Percentiles rank a stretch among this genome's conserved stretches.
phyloP scores from a whole-genome alignment of 1,139 yeast species.

The Suhomyces chickasaworum region DNA sequence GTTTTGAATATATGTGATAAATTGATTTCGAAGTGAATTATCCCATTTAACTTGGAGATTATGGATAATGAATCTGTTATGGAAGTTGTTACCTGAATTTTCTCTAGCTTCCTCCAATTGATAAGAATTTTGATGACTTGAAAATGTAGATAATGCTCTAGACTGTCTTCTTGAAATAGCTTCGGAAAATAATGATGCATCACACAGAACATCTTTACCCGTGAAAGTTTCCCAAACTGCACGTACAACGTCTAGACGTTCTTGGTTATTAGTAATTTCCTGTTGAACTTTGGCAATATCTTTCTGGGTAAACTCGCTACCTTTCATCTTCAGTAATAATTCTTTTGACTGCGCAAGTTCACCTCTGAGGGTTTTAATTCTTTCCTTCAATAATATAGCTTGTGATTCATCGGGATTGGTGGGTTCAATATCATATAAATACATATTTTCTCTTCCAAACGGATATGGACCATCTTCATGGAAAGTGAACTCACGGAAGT shows the following conservation, averaged over 20 bases:
- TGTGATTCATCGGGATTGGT: constrained; percentile 56
- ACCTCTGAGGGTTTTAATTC: constrained; percentile 47
- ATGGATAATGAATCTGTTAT: constrained; percentile 78
- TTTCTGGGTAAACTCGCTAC: constrained; percentile 14
- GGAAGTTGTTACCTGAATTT: constrained; percentile 45
- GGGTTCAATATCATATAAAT: constrained; percentile 26
- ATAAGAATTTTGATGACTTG: constrained; percentile 29
- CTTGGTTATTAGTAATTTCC: constrained; percentile 38
- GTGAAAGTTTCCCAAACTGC: constrained; percentile 24
- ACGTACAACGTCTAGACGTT: constrained; percentile 27
- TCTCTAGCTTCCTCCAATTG: constrained; percentile 37
- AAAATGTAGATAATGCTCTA: constrained; percentile 29
- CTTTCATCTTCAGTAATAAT: constrained; percentile 7
- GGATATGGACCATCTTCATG: constrained; percentile 57
- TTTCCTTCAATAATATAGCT: constrained; percentile 37
- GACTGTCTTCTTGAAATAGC: constrained; percentile 11
- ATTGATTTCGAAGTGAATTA: constrained; percentile 60
- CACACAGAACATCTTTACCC: constrained; percentile 17
- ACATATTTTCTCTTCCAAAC: constrained; percentile 70
- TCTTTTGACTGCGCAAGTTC: constrained; percentile 42
- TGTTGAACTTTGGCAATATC: constrained; percentile 21
- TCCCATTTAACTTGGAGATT: constrained; percentile 82
- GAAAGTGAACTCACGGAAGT: constrained; percentile 61
- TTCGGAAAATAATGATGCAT: constrained; percentile 17
- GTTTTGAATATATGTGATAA: constrained; percentile 63